Conservation (phyloP, 371 early-diverging fungal species). For the Mortierella sp. region DNA sequence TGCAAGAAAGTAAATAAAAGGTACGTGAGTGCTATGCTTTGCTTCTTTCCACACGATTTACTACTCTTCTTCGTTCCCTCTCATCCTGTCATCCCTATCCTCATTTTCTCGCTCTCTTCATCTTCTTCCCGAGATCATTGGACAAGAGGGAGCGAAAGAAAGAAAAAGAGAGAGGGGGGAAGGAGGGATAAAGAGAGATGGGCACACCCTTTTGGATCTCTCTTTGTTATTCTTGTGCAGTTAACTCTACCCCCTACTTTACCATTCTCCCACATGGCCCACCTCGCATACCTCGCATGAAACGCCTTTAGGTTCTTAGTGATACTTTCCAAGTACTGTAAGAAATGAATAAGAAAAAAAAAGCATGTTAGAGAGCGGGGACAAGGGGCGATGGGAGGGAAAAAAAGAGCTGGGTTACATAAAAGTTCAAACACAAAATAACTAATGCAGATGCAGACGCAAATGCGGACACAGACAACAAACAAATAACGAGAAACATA, state of each 20-base stretch:
- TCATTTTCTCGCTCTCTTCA: not conserved
- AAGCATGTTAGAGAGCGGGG: not conserved
- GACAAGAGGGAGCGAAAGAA: too few species aligned
- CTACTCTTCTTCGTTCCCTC: not conserved
- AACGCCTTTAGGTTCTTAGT: not conserved
- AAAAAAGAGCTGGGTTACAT: too few species aligned
- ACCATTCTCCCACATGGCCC: not conserved
- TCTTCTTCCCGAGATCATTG: too few species aligned
- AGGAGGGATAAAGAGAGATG: not conserved
- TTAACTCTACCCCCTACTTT: not conserved
- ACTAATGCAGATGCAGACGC: not conserved
- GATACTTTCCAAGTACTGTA: not conserved
- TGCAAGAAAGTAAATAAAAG: not conserved
- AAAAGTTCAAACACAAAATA: not conserved
- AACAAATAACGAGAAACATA: not conserved
- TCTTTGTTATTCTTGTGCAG: too few species aligned
- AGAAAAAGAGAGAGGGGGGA: not conserved
- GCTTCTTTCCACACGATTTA: not conserved
- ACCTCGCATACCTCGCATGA: not conserved
- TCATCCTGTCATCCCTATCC: not conserved
- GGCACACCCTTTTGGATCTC: not conserved
- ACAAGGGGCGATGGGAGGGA: not conserved
- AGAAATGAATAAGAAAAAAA: not conserved
- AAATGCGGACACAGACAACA: not conserved
- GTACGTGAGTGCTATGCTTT: conserved; percentile 5